These are phyloP conservation scores for Piper longum DNA, from an alignment of 164 flowering plant genomes.

Conservation along the genomic window DNA sequence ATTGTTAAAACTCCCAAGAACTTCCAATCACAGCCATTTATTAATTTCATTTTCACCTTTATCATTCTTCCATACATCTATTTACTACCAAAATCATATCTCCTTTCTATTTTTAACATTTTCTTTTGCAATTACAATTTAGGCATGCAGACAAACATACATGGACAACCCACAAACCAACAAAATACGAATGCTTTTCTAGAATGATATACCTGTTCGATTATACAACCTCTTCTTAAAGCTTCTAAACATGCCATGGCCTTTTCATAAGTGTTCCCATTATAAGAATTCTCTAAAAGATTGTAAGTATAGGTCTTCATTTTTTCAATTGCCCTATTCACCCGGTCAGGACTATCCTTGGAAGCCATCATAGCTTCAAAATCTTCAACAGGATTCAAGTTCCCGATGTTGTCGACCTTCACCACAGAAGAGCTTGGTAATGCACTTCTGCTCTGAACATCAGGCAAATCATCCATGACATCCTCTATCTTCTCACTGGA, in stretches of 20 bases:
- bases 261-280: constrained; percentile 43
- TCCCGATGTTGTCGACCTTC: constrained; percentile 43
- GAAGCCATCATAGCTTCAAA: constrained; percentile 85
- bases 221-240: constrained; percentile 75
- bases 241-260: constrained; percentile 57
- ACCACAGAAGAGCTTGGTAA: constrained; percentile 15
- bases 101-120: not conserved
- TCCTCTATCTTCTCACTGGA: constrained; percentile 40
- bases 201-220: constrained; percentile 52
- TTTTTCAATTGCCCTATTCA: constrained; percentile 47
- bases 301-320: constrained; percentile 47
- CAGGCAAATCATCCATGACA: constrained; percentile 7
- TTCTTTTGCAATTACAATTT: not conserved
- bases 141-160: not conserved
- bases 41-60: no score
- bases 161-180: not conserved
- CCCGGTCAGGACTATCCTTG: constrained; percentile 66
- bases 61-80: no score
- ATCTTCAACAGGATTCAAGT: constrained; percentile 57
- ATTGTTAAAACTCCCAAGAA: no score
- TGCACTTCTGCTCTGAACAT: constrained; percentile 12
- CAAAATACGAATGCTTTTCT: not conserved
- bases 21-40: no score
- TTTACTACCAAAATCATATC: not conserved
- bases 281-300: constrained; percentile 44